phyloP scores from a whole-genome alignment of 108 stramenopile species.

The Nannochloropsis gaditana region DNA sequence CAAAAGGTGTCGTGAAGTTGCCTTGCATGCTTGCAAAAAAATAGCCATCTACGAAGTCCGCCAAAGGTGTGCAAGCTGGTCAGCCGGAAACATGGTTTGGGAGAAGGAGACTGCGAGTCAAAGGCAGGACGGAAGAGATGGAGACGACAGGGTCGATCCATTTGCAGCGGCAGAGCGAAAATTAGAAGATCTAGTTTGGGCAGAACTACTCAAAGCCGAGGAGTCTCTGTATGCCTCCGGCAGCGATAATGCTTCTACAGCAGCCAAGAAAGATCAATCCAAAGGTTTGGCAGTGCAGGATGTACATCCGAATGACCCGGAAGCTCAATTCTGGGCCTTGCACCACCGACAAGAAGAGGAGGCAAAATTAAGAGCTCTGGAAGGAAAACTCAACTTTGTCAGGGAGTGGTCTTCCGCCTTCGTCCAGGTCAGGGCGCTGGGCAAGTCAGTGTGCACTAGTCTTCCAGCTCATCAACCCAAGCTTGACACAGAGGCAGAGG shows the following conservation, averaged over 20 bases:
- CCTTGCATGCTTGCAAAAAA: too few species aligned
- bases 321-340: neutral
- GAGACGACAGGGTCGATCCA: neutral
- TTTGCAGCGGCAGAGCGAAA: neutral
- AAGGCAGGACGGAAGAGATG: neutral
- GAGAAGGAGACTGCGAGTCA: too few species aligned
- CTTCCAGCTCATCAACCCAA: neutral
- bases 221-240: slow-evolving; percentile 4
- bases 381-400: neutral
- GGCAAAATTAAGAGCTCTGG: neutral
- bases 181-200: neutral
- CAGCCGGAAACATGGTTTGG: too few species aligned
- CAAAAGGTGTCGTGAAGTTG: too few species aligned
- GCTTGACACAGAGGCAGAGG: neutral
- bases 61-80: too few species aligned
- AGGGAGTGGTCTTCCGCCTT: neutral
- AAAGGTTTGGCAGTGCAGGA: neutral
- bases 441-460: neutral
- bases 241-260: neutral
- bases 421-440: neutral
- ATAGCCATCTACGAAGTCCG: too few species aligned
- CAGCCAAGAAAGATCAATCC: neutral
- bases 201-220: neutral
- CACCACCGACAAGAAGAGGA: neutral
- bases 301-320: neutral